Evolutionary conservation across 352 stramenopile genomes (phyloP).

Genomic region (Blastocystis sp.): DNA sequence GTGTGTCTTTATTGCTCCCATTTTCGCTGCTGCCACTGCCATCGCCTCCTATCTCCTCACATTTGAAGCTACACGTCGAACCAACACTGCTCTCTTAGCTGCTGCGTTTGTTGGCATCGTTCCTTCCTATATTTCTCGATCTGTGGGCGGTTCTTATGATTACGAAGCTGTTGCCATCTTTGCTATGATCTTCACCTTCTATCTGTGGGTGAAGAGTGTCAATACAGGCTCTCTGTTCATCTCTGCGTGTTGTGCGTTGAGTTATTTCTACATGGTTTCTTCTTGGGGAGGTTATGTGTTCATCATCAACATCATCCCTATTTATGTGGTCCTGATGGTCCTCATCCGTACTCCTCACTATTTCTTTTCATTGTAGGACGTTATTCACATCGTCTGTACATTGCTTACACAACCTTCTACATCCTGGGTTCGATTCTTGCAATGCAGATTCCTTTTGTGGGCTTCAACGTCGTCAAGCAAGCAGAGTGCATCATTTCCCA

Average conservation of each 20-base stretch:
- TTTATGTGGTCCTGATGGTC: conserved; percentile 87
- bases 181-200: conserved; percentile 93
- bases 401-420: conserved; percentile 94
- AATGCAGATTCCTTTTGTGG: conserved; percentile 94
- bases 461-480: conserved; percentile 80
- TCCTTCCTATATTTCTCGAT: conserved; percentile 90
- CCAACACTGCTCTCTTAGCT: conserved; percentile 78
- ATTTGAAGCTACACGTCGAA: conserved; percentile 80
- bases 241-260: conserved; percentile 73
- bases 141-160: conserved; percentile 91
- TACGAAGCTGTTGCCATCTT: conserved; percentile 96
- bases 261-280: conserved; percentile 94
- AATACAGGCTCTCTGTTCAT: conserved; percentile 59
- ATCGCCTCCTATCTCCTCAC: conserved; percentile 82
- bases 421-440: conserved; percentile 86
- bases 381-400: conserved; percentile 86
- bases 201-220: conserved; percentile 81
- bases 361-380: conserved; percentile 68
- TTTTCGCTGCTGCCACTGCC: conserved; percentile 80
- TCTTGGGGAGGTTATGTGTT: conserved; percentile 95
- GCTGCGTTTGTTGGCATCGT: conserved; percentile 90
- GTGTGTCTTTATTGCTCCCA: conserved; percentile 78
- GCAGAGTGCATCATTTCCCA: conserved; percentile 73
- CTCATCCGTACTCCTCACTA: conserved; percentile 68
- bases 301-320: conserved; percentile 96